Conservation (phyloP, 345 rosid species). For the Sisymbrium irio region DNA sequence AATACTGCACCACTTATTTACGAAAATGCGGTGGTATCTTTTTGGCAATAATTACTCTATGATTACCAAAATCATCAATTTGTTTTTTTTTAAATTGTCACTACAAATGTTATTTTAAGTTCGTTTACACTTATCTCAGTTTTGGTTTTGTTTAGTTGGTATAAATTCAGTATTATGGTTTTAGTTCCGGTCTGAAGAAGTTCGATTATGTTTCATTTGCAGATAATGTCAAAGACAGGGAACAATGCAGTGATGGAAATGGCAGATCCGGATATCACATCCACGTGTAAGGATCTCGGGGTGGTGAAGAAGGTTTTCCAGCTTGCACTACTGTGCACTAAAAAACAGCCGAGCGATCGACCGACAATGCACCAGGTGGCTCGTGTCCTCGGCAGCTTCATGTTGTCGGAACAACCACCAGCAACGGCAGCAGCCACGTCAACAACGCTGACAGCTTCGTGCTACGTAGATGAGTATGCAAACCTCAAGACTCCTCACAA, state of each 20-base stretch:
- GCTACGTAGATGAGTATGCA: slow-evolving; percentile 83
- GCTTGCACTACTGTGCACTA: slow-evolving; percentile 79
- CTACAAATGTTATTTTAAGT: too few species aligned
- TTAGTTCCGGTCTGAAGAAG: background rate
- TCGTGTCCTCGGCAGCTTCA: slow-evolving; percentile 68
- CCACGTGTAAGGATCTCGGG: slow-evolving; percentile 73
- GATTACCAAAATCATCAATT: background rate
- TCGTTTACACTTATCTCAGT: background rate
- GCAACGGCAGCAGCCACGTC: slow-evolving; percentile 25
- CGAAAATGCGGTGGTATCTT: background rate
- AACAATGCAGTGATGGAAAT: slow-evolving; percentile 87
- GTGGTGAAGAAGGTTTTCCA: slow-evolving; percentile 88
- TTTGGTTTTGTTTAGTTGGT: background rate
- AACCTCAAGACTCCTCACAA: slow-evolving; percentile 80
- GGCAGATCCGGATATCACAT: slow-evolving; percentile 69
- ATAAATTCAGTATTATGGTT: background rate
- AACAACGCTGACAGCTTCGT: slow-evolving; percentile 38
- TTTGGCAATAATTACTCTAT: background rate
- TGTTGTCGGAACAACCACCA: slow-evolving; percentile 45
- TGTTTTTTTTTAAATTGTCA: too few species aligned
- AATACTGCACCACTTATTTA: background rate
- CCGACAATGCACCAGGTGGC: slow-evolving; percentile 94
- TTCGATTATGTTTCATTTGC: background rate
- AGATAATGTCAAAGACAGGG: slow-evolving; percentile 85
- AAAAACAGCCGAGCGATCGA: slow-evolving; percentile 73